Evolutionary conservation across 2,329 filamentous ascomycete genomes (phyloP).

Genomic region (Raffaelea albimanens): DNA sequence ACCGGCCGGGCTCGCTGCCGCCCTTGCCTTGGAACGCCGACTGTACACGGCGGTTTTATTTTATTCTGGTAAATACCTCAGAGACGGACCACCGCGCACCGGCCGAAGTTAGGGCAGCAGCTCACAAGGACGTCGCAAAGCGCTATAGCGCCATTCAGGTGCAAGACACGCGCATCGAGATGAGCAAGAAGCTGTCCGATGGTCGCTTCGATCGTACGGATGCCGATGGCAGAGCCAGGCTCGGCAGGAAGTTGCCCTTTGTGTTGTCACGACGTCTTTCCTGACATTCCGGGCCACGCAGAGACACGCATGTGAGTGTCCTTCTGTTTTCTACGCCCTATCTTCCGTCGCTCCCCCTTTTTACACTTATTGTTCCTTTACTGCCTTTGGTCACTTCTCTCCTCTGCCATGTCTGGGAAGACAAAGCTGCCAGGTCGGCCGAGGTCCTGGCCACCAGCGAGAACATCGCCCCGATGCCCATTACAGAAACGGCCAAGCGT

Average conservation of each 20-base stretch:
- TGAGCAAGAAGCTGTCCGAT: neutral
- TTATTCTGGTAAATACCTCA: neutral
- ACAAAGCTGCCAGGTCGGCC: neutral
- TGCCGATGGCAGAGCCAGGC: neutral
- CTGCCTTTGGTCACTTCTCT: neutral
- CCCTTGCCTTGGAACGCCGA: neutral
- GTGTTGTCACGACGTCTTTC: neutral
- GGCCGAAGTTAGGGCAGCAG: no score
- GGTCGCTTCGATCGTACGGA: neutral
- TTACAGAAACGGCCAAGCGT: neutral
- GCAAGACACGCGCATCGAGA: neutral
- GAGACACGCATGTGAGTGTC: neutral
- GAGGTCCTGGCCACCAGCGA: neutral
- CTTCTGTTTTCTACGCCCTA: neutral
- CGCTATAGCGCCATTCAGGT: neutral
- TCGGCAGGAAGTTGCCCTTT: neutral
- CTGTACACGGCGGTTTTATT: neutral
- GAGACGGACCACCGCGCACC: neutral
- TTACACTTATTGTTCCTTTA: neutral
- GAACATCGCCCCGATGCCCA: neutral
- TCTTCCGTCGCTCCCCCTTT: neutral
- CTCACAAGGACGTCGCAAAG: neutral
- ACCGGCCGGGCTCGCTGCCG: no score
- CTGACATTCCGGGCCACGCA: neutral
- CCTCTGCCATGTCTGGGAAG: no score